Percentiles rank a stretch among this genome's conserved stretches.
phyloP scores from a whole-genome alignment of 2,329 filamentous ascomycete species.

The Aspergillus fumigatiaffinis region DNA sequence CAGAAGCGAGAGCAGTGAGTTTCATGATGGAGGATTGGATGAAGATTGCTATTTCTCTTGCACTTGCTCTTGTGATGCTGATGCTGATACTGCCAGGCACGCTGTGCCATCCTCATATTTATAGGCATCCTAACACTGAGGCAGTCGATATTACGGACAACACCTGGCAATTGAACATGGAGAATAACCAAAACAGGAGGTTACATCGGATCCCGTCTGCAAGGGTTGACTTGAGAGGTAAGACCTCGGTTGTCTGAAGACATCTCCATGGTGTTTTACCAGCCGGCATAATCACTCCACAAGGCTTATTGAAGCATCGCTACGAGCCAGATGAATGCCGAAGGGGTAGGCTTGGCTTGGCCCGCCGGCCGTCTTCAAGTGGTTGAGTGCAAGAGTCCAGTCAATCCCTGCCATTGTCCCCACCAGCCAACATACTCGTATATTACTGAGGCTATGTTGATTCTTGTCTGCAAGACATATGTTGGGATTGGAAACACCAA shows the following conservation, averaged over 20 bases:
- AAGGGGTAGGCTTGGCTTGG: conserved; percentile 13
- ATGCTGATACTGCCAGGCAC: neutral
- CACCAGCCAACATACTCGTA: too few species aligned
- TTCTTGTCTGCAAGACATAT: too few species aligned
- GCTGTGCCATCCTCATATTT: neutral
- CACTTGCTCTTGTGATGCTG: neutral
- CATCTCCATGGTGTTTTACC: too few species aligned
- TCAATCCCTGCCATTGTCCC: too few species aligned
- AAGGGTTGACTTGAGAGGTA: neutral
- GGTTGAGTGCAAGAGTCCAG: too few species aligned
- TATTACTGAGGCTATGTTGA: too few species aligned
- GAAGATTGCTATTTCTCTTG: neutral
- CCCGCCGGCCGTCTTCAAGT: conserved; percentile 13
- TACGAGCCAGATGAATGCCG: neutral
- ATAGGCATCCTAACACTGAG: neutral
- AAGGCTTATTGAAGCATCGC: neutral
- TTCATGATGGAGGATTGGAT: conserved; percentile 14
- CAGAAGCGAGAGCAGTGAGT: conserved; percentile 16
- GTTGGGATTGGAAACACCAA: too few species aligned
- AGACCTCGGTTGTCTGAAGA: neutral
- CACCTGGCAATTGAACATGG: neutral
- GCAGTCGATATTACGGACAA: too few species aligned
- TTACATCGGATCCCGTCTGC: conserved; percentile 6
- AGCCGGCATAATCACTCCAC: too few species aligned
- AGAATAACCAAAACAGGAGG: conserved; percentile 9